These are phyloP conservation scores for Circinella minor DNA, from an alignment of 371 early-diverging fungal genomes.

Conservation along the genomic window DNA sequence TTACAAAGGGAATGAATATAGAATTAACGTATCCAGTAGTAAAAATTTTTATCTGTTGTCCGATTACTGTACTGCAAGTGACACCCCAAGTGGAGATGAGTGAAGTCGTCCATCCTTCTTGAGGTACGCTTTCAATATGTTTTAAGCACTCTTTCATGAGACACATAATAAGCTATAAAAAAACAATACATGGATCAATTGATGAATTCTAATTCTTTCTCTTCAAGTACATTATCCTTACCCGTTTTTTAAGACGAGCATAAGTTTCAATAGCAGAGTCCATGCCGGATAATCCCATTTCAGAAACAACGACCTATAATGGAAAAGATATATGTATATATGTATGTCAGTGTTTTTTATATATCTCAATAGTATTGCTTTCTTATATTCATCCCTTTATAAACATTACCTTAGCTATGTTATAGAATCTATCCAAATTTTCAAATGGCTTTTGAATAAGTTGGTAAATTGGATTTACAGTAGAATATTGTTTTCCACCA, in stretches of 20 bases:
- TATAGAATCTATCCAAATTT: slow-evolving; percentile 1
- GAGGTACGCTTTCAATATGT: slow-evolving; percentile 9
- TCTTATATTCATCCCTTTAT: too few relatives aligned
- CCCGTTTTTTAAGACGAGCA: not conserved
- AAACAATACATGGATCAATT: too few relatives aligned
- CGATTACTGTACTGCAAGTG: slow-evolving; percentile 6
- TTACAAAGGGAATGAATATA: not conserved
- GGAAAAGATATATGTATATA: too few relatives aligned
- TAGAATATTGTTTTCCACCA: not conserved
- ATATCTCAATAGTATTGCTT: too few relatives aligned
- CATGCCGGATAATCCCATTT: not conserved
- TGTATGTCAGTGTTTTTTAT: too few relatives aligned
- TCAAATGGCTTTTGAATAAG: slow-evolving; percentile 2
- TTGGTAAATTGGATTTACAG: not conserved
- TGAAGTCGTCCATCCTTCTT: slow-evolving; percentile 9
- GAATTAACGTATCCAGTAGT: not conserved
- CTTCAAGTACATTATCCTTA: not conserved
- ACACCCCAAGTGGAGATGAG: slow-evolving; percentile 9
- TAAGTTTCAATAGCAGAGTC: not conserved
- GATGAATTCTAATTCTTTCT: too few relatives aligned
- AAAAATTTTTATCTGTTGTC: not conserved
- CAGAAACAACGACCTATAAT: not conserved
- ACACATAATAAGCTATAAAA: not conserved
- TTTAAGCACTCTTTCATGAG: slow-evolving; percentile 10
- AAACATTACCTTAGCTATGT: not conserved